Base-by-base conservation (phyloP, 768 basidiomycete species). In the Leccinum uliginosum region DNA sequence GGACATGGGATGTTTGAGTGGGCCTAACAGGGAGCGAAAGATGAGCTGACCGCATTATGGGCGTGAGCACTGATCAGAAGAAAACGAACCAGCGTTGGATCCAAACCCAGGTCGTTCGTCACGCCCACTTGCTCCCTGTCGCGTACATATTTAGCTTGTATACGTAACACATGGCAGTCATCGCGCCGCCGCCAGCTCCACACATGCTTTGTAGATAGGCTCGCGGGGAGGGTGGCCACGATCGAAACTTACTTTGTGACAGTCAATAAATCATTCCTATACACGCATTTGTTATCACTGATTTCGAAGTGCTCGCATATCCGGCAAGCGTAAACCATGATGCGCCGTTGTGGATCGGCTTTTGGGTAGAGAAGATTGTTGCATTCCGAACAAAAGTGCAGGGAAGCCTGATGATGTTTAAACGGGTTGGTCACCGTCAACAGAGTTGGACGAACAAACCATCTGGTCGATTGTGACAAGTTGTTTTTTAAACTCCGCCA, bases 331-430 rank as follows among this genome's bases (percentile, higher is more conserved):
- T 94, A 95, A 44, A 94, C 83, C 82, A 98, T 87, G 54, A 88
- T 83, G 47, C 88, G 82, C 48, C 93, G 86, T 59, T 86, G 80
- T 55, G 84, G 84, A 73, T 97, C 95, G 44, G 91, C 94, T 75
- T 94, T 87, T 21, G 93, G 93, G 71, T 96, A 95, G 52, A 97
- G 80, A 27, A 97, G 81, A 69, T 97, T 96, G 76, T 95, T 94
- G 79, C 93, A 96, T 78, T 96, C 93, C 38, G 85, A 86, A 66
- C 93, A 96, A 74, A 96, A 96, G 63, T 91, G 85, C 27, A 96
- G 83, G 2, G 89, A 89, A 11, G 91, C 86, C 90, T 92, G 57
- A 19, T 40, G 15, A 24, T 8, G 15, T 19, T 40, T 19, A 38
- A 17, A 26, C 7, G 32, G 8, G 51, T 58, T 26, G 53, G 58